A percentile compares a stretch with the other conserved stretches of the same genome.
phyloP scores from a whole-genome alignment of 768 basidiomycete species.

The Imleria badia region DNA sequence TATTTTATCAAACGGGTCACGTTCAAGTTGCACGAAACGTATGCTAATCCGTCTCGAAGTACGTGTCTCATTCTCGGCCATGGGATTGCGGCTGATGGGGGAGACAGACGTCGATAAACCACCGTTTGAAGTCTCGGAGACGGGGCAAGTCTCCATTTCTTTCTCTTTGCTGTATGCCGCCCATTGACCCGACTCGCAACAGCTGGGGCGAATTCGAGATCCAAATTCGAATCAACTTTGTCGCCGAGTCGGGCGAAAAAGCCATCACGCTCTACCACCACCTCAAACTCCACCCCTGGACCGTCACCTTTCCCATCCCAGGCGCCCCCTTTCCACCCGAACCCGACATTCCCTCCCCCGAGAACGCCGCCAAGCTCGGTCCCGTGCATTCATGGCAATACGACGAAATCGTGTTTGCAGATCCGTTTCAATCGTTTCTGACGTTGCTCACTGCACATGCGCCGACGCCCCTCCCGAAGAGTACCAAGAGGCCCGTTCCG shows the following conservation, averaged over 20 bases:
- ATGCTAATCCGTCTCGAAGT: conserved; percentile 89
- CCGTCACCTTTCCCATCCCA: conserved; percentile 34
- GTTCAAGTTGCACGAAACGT: conserved; percentile 97
- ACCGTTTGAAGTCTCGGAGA: conserved; percentile 94
- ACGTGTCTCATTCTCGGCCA: too few relatives aligned
- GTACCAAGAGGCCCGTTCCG: conserved; percentile 58
- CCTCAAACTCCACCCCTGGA: conserved; percentile 94
- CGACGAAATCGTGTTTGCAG: conserved; percentile 95
- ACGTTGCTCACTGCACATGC: conserved; percentile 77
- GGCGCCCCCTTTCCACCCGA: conserved; percentile 39
- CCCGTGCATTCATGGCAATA: conserved; percentile 98
- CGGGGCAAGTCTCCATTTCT: conserved; percentile 56
- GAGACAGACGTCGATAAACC: conserved; percentile 83
- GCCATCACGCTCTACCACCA: conserved; percentile 86
- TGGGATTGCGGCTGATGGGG: neutral
- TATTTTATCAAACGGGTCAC: conserved; percentile 96
- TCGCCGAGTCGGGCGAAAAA: conserved; percentile 89
- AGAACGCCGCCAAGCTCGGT: conserved; percentile 62
- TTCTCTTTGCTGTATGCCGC: neutral
- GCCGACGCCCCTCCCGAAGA: conserved; percentile 76
- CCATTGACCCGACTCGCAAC: neutral
- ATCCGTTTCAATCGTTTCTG: conserved; percentile 87
- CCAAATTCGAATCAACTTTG: conserved; percentile 86
- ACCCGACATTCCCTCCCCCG: conserved; percentile 65
- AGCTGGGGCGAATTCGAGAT: conserved; percentile 99